phyloP scores from a whole-genome alignment of 2,329 filamentous ascomycete species.

The Neonectria hederae region DNA sequence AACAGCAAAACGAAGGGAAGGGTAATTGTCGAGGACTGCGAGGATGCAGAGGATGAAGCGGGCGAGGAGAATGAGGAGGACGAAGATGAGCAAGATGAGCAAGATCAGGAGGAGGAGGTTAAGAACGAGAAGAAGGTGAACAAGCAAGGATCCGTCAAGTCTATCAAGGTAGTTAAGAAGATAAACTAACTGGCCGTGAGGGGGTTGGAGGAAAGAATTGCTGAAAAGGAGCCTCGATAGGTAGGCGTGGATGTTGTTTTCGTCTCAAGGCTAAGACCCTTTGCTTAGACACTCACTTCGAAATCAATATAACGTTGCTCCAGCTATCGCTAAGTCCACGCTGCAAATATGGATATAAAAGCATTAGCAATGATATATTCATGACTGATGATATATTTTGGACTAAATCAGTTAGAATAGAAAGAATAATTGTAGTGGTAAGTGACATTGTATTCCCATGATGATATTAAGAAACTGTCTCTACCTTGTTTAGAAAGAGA shows the following conservation, averaged over 20 bases:
- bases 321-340: background rate
- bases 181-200: background rate
- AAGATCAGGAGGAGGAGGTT: background rate
- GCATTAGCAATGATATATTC: too few species aligned
- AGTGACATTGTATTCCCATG: too few species aligned
- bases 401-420: too few species aligned
- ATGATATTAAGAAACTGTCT: too few species aligned
- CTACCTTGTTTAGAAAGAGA: too few species aligned
- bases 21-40: background rate
- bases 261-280: background rate
- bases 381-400: too few species aligned
- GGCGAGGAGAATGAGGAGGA: background rate
- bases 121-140: background rate
- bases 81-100: background rate
- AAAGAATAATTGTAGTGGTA: too few species aligned
- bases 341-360: too few species aligned
- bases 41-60: conserved; percentile 1
- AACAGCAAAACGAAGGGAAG: background rate
- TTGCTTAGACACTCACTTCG: background rate
- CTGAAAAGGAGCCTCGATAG: background rate
- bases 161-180: background rate
- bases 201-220: background rate
- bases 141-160: conserved; percentile 21
- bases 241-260: background rate
- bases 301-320: background rate